These are phyloP conservation scores for Adansonia madagascariensis DNA, from an alignment of 441 rosid genomes.

Conservation along the genomic window DNA sequence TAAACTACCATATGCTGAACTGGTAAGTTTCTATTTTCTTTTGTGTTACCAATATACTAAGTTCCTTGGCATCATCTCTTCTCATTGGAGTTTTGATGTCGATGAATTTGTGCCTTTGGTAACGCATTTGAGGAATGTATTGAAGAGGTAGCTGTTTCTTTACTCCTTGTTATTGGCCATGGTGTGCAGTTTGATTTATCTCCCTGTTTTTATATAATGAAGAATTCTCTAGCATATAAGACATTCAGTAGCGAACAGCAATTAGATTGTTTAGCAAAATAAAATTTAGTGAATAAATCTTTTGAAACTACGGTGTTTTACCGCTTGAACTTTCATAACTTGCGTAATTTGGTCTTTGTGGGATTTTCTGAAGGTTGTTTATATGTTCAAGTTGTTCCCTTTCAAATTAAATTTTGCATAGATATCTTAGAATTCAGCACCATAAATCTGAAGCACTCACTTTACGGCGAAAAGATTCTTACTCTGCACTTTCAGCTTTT, in stretches of 20 bases:
- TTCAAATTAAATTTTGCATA: not conserved
- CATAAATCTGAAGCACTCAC: slow-evolving; percentile 9
- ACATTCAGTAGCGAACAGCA: not conserved
- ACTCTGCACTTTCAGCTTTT: slow-evolving; percentile 11
- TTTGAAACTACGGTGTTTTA: not conserved
- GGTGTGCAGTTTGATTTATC: not conserved
- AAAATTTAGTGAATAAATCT: slow-evolving; percentile 7
- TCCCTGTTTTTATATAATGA: not conserved
- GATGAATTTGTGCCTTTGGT: slow-evolving; percentile 4
- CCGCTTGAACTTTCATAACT: not conserved
- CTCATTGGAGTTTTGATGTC: slow-evolving; percentile 16
- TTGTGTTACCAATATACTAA: not conserved
- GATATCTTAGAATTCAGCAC: slow-evolving; percentile 9
- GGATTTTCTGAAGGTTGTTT: slow-evolving; percentile 3
- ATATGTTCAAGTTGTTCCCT: not conserved
- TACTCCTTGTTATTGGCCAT: not conserved
- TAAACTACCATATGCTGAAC: slow-evolving; percentile 78
- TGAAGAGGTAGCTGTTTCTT: slow-evolving; percentile 22
- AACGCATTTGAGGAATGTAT: not conserved
- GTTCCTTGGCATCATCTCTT: slow-evolving; percentile 18
- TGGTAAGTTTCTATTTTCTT: slow-evolving; percentile 57
- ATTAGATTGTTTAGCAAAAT: slow-evolving; percentile 6
- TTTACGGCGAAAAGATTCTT: not conserved
- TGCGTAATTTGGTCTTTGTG: not conserved
- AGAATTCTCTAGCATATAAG: not conserved